Conservation (phyloP, 129 eudicot genomes). For the Mikania micrantha region DNA sequence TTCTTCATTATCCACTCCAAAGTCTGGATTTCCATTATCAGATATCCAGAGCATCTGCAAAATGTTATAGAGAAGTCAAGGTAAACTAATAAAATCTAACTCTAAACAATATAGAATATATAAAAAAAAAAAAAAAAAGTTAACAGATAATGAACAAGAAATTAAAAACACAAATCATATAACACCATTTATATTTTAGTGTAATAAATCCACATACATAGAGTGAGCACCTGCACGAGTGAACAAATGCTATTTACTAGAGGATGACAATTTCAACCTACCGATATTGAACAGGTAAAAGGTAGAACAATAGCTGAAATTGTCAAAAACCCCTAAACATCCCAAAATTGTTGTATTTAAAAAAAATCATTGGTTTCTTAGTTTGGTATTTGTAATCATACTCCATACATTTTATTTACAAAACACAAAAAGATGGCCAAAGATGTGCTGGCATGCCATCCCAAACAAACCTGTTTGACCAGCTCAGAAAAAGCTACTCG, state of each 20-base stretch:
- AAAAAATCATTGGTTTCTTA: background rate
- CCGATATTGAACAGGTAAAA: background rate
- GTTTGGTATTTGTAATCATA: background rate
- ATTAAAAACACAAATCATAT: conserved; percentile 1
- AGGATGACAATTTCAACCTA: background rate
- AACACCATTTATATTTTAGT: background rate
- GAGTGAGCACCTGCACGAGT: background rate
- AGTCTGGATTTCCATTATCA: background rate
- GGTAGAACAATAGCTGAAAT: background rate
- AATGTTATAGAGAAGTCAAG: conserved; percentile 1
- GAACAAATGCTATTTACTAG: background rate
- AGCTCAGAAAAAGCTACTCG: background rate
- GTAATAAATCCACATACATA: background rate
- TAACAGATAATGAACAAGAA: background rate
- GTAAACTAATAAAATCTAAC: background rate
- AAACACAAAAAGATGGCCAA: background rate
- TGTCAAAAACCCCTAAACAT: background rate
- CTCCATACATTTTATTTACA: background rate
- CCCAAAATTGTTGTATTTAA: background rate
- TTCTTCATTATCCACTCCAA: conserved; percentile 3
- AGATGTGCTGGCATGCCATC: background rate
- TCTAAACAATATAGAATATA: background rate
- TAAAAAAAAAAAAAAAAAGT: too few species aligned
- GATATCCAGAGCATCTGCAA: conserved; percentile 92
- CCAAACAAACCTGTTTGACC: background rate